Conservation (phyloP, 768 basidiomycete genomes). For the Kwoniella europaea region DNA sequence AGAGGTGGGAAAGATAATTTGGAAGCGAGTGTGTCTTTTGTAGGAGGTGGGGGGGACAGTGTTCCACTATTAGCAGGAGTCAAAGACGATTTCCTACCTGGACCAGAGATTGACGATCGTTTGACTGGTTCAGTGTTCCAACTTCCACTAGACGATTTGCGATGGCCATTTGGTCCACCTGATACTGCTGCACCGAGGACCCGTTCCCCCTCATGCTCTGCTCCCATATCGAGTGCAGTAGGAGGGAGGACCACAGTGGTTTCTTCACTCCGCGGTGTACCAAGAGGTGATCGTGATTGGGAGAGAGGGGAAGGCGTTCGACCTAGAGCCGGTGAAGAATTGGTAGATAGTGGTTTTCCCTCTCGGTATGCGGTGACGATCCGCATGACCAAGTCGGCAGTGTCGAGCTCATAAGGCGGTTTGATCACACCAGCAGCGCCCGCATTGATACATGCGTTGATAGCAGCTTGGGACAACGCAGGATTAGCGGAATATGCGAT, state of each 20-base stretch:
- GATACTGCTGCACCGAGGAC: slow-evolving; percentile 34
- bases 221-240: slow-evolving; percentile 42
- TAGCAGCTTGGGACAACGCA: slow-evolving; percentile 38
- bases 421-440: slow-evolving; percentile 55
- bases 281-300: slow-evolving; percentile 1
- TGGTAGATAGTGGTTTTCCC: slow-evolving; percentile 25
- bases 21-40: background rate
- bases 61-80: background rate
- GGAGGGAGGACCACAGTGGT: slow-evolving; percentile 42
- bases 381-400: slow-evolving; percentile 32
- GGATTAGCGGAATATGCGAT: slow-evolving; percentile 58
- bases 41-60: background rate
- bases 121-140: slow-evolving; percentile 19
- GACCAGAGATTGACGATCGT: slow-evolving; percentile 10
- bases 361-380: slow-evolving; percentile 40
- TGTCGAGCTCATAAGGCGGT: slow-evolving; percentile 52
- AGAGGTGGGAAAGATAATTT: slow-evolving; percentile 1
- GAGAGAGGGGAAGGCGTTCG: slow-evolving; percentile 13
- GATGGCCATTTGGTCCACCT: slow-evolving; percentile 3
- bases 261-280: background rate
- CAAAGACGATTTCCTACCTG: slow-evolving; percentile 1
- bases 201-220: slow-evolving; percentile 47
- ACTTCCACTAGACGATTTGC: slow-evolving; percentile 17
- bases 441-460: slow-evolving; percentile 43
- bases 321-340: background rate